Evolutionary conservation across 73 alveolate genomes (phyloP).

Genomic region (Tetrahymena malaccensis): DNA sequence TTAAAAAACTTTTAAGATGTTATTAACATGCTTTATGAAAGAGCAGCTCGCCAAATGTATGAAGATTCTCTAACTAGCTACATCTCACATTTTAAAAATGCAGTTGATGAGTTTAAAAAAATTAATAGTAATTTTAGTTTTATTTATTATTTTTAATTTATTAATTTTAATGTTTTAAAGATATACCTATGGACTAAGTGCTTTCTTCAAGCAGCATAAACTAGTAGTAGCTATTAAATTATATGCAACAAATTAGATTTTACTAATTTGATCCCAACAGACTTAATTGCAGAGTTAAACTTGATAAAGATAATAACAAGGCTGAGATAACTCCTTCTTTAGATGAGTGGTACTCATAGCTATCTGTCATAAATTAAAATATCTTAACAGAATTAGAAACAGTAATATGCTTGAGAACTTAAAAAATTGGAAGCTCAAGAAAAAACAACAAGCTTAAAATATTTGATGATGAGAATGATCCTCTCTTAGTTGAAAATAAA

Average conservation of each 20-base stretch:
- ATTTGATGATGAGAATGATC: slow-evolving; percentile 18
- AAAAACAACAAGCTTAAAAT: slow-evolving; percentile 28
- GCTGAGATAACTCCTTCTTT: not conserved
- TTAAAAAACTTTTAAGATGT: not conserved
- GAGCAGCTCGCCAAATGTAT: not conserved
- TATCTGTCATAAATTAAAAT: not conserved
- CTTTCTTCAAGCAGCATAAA: not conserved
- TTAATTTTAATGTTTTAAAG: not conserved
- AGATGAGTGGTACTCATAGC: not conserved
- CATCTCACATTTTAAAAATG: not conserved
- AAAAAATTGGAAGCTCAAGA: slow-evolving; percentile 47
- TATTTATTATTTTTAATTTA: not conserved
- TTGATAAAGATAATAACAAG: not conserved
- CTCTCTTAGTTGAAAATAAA: slow-evolving; percentile 1
- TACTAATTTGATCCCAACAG: not conserved
- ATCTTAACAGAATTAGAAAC: slow-evolving; percentile 24
- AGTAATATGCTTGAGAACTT: slow-evolving; percentile 48
- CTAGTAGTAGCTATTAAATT: not conserved
- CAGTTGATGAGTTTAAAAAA: not conserved
- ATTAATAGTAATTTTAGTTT: not conserved
- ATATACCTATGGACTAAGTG: not conserved
- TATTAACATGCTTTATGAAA: not conserved
- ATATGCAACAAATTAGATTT: not conserved
- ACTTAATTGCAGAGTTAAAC: not conserved
- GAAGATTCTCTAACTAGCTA: not conserved